Evolutionary conservation across 73 alveolate species (phyloP), one percentile per base, ranked within the genome.

Genomic region (Blepharisma japonicum): DNA sequence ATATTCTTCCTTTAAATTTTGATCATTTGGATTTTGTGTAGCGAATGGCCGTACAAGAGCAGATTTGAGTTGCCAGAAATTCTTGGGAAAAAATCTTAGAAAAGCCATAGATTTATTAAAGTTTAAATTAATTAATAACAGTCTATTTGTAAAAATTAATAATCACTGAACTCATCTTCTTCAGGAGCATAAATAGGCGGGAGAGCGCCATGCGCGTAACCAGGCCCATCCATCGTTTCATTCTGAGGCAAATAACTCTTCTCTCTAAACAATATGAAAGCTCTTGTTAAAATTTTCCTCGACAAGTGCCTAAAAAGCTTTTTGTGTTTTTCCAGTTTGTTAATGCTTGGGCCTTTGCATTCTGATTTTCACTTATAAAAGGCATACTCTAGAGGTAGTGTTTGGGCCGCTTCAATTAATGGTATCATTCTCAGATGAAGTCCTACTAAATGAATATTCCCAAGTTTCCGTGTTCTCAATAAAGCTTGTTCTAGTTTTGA

Each of bases 161-260:
- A 32, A 32, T 32, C 42, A 32, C 42, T 32, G 42, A 32, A 32
- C 42, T 32, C 42, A 5, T 61, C 74, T 14, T 61, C 74, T 14
- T 61, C 74, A 1, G 14, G 47, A 20, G 74, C 14, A 61, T 39
- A 14, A 8, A 61, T 14, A 61, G 74, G 74, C 11, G 74, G 23
- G 18, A 61, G 18, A 61, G 74, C 74, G 3, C 74, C 74, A 18
- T 25, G 38, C 14, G 74, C 74, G 5, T 61, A 61, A 61, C 14
- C 74, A 61, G 74, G 74, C 18, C 74, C 74, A 14, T 61, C 74
- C 38, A 61, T 39, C 2, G 38, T 14, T 61, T 61, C 23, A 14
- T 61, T 39, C 74, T n/a, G 23, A 8, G 23, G 14, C n/a, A 39
- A 14, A 61, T 14, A 61, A 8, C 74, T 61, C 23, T 39, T 61